phyloP scores from a whole-genome alignment of 495 filamentous ascomycete species.

The Lasiosphaeria miniovina region DNA sequence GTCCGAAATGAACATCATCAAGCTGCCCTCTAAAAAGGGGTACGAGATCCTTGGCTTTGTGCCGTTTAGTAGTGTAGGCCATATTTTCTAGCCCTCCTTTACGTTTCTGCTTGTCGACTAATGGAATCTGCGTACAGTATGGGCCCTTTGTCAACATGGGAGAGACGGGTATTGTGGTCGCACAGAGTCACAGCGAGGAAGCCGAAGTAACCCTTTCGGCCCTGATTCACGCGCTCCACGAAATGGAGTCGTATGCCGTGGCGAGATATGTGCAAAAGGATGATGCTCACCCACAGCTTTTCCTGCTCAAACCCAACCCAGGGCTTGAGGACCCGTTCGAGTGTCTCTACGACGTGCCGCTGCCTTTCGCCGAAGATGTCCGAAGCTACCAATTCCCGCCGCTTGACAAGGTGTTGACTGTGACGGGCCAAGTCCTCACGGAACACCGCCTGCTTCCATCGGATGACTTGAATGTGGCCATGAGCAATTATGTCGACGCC shows the following conservation, averaged over 20 bases:
- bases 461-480: slow-evolving; percentile 67
- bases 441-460: slow-evolving; percentile 85
- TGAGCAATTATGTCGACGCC: slow-evolving; percentile 86
- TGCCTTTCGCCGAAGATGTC: slow-evolving; percentile 94
- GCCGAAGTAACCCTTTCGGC: slow-evolving; percentile 82
- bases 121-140: slow-evolving; percentile 53
- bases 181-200: slow-evolving; percentile 68
- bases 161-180: slow-evolving; percentile 67
- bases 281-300: slow-evolving; percentile 66
- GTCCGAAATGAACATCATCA: slow-evolving; percentile 77
- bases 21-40: slow-evolving; percentile 67
- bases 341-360: slow-evolving; percentile 82
- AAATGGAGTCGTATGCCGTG: slow-evolving; percentile 82
- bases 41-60: slow-evolving; percentile 88
- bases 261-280: slow-evolving; percentile 83
- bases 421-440: slow-evolving; percentile 78
- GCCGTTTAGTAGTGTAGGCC: slow-evolving; percentile 62
- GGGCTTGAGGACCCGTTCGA: slow-evolving; percentile 80
- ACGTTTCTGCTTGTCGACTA: background rate
- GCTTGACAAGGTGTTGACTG: slow-evolving; percentile 79
- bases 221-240: slow-evolving; percentile 81
- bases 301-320: slow-evolving; percentile 80
- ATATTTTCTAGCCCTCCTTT: background rate
- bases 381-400: slow-evolving; percentile 87
- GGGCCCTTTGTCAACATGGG: slow-evolving; percentile 84